Conservation (phyloP, 139 green algal genomes). For the Chlorella sp. region DNA sequence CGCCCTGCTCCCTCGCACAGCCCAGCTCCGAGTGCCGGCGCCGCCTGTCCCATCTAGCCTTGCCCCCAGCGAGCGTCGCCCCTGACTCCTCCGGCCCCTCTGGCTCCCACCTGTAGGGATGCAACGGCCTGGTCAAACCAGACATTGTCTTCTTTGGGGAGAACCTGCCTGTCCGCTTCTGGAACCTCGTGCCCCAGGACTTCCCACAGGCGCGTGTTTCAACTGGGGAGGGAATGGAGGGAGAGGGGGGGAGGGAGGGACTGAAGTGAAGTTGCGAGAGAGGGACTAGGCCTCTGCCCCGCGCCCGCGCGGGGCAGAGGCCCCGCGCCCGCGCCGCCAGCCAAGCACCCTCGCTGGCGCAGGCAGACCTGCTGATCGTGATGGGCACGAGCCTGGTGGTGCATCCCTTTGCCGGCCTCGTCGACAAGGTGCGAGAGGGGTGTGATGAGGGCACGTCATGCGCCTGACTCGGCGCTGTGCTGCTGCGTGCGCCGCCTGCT, state of each 20-base stretch:
- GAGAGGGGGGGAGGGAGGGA: too few species aligned
- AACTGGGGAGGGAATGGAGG: too few species aligned
- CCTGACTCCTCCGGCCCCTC: too few species aligned
- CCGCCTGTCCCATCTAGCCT: too few species aligned
- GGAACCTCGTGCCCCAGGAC: constrained; percentile 37
- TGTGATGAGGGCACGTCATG: neutral
- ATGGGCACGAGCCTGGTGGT: constrained; percentile 73
- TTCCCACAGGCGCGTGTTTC: too few species aligned
- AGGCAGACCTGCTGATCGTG: constrained; percentile 84
- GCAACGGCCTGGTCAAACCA: constrained; percentile 79
- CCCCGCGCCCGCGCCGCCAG: neutral
- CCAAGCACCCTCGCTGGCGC: neutral
- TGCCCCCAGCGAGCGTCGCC: too few species aligned
- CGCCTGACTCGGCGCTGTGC: neutral
- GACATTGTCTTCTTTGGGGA: constrained; percentile 94
- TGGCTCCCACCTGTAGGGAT: constrained; percentile 9
- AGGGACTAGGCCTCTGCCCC: too few species aligned
- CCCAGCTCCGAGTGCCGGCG: too few species aligned
- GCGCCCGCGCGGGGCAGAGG: too few species aligned
- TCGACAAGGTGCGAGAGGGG: neutral
- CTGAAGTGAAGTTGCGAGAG: too few species aligned
- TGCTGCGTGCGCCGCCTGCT: neutral
- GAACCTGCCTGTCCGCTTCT: constrained; percentile 72
- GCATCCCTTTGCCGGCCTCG: constrained; percentile 45
- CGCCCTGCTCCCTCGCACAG: too few species aligned